Base-by-base conservation (phyloP, 129 eudicot genomes). In the Flaveria linearis region DNA sequence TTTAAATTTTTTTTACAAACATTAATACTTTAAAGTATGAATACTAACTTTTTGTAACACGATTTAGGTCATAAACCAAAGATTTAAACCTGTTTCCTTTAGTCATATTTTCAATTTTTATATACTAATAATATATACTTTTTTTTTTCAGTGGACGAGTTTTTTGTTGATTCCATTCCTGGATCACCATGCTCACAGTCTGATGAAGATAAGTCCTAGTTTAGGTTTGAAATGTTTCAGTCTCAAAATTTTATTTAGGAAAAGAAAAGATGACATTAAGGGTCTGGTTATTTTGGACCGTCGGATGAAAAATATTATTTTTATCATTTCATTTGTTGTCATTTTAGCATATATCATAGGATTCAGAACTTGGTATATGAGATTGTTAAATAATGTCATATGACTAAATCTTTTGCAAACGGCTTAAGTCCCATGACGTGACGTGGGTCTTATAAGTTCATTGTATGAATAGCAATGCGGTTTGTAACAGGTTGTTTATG, bases 111-210 rank as follows among this genome's bases (percentile, higher is more conserved):
- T 60, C 69, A 12, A 6, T 26, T n/a, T 75, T 68, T 68, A 16
- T 65, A 16, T 36, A 22, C 16, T 60, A 11, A 6, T 61, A 17
- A 14, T 9, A 30, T 73, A 39, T 68, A 18, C 7, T 36, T 36
- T 36, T 36, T 28, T 33, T 41, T 73, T 86, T 60, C 90, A 88
- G 93, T 88, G 66, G 93, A 88, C 80, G 93, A 88, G 79, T 88
- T 88, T 84, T 86, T 88, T 71, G 93, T 86, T 46, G 93, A 86
- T 84, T 84, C 90, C 3, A 86, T 81, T 65, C 85, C 85, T 15
- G 82, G 82, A 56, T 82, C 85, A 60, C 85, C 85, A 46, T 73
- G 75, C 79, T 77, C 85, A 42, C 82, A 66, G 18, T 82, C 85
- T 28, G 85, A 82, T 66, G 85, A 82, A 82, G 85, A 82, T 58